phyloP scores from a whole-genome alignment of 2,329 filamentous ascomycete species.

The Apiospora malaysiana region DNA sequence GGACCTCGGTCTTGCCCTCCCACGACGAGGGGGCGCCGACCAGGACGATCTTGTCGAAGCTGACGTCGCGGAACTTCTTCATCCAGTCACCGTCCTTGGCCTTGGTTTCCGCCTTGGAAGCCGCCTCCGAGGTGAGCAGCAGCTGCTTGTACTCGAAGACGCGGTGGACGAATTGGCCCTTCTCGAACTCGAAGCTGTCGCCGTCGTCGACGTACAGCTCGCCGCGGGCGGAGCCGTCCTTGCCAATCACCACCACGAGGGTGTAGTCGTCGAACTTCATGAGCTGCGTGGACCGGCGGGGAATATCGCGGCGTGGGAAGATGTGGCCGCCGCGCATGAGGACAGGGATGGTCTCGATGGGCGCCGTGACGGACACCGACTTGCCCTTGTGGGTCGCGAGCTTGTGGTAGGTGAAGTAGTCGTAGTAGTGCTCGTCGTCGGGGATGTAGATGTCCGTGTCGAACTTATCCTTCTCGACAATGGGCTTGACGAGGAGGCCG shows the following conservation, averaged over 20 bases:
- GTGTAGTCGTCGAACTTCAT: conserved; percentile 98
- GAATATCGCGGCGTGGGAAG: conserved; percentile 86
- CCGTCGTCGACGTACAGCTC: conserved; percentile 92
- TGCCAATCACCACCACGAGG: conserved; percentile 76
- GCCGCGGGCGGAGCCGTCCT: conserved; percentile 73
- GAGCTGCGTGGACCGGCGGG: conserved; percentile 81
- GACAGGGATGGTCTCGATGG: conserved; percentile 85
- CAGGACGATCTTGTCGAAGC: conserved; percentile 83
- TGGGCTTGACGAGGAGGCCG: conserved; percentile 90
- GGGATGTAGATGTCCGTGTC: conserved; percentile 84
- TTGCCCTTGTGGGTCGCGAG: conserved; percentile 74
- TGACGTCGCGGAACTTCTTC: conserved; percentile 78
- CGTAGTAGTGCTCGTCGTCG: conserved; percentile 88
- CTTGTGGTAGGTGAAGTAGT: conserved; percentile 88
- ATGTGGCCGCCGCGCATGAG: conserved; percentile 94
- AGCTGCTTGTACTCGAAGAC: conserved; percentile 70
- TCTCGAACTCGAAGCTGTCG: conserved; percentile 86
- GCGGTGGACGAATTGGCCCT: conserved; percentile 88
- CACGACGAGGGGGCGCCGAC: conserved; percentile 79
- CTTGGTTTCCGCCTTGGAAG: conserved; percentile 57
- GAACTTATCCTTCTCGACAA: conserved; percentile 77
- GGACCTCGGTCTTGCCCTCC: conserved; percentile 67
- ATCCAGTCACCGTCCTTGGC: conserved; percentile 72
- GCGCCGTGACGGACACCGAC: conserved; percentile 72
- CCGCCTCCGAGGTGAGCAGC: conserved; percentile 72